These are phyloP conservation scores for Nakazawaea sp. DNA, from an alignment of 805 yeast species.

Conservation along the genomic window DNA sequence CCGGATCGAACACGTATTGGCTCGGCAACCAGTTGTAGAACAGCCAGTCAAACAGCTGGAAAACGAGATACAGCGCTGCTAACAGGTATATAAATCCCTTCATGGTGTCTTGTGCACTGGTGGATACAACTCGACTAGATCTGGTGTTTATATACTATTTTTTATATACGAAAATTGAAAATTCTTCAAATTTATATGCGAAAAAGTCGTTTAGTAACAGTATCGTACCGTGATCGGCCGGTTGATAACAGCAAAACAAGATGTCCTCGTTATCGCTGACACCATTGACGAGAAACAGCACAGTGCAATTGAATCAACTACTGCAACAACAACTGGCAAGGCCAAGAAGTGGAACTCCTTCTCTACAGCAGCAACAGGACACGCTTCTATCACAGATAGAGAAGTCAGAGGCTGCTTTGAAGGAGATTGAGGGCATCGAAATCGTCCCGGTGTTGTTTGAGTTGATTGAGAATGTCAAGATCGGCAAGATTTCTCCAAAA, in stretches of 20 bases:
- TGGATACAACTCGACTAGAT: too few relatives aligned
- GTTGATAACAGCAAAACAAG: too few relatives aligned
- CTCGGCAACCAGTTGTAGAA: constrained; percentile 64
- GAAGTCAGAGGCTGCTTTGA: constrained; percentile 15
- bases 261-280: constrained; percentile 1
- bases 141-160: too few relatives aligned
- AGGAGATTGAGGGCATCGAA: constrained; percentile 27
- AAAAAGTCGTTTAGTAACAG: too few relatives aligned
- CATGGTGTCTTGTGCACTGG: too few relatives aligned
- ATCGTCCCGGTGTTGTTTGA: constrained; percentile 33
- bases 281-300: background rate
- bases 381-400: constrained; percentile 1
- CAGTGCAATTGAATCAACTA: background rate
- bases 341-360: constrained; percentile 4
- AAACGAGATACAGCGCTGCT: background rate
- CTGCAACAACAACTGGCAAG: background rate
- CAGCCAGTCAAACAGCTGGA: constrained; percentile 26
- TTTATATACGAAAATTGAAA: too few relatives aligned
- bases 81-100: background rate
- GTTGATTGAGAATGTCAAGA: constrained; percentile 29
- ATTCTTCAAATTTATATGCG: too few relatives aligned
- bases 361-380: constrained; percentile 8
- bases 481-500: constrained; percentile 32
- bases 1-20: constrained; percentile 65
- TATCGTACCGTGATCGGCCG: too few relatives aligned